These are phyloP conservation scores for Penicillium pulvis DNA, from an alignment of 495 filamentous ascomycete genomes.

Conservation along the genomic window DNA sequence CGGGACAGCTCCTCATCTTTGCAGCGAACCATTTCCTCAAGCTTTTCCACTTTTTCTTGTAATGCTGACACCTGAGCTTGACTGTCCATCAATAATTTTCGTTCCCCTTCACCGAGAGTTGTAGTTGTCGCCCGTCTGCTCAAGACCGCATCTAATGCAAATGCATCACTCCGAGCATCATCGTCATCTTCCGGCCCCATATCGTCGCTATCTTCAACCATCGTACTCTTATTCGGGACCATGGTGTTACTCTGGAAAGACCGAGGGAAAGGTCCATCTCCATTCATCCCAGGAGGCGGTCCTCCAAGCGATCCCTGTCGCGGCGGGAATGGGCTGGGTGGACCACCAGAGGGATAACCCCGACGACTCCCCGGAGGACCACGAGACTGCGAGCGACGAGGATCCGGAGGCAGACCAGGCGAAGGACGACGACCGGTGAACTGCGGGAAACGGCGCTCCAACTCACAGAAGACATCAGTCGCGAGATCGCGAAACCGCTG, in stretches of 20 bases:
- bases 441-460: slow-evolving; percentile 86
- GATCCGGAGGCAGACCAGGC: slow-evolving; percentile 46
- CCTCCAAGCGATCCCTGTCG: slow-evolving; percentile 49
- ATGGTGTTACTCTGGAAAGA: slow-evolving; percentile 96
- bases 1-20: slow-evolving; percentile 60
- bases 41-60: slow-evolving; percentile 68
- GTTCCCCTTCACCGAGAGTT: slow-evolving; percentile 61
- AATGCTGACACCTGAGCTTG: slow-evolving; percentile 75
- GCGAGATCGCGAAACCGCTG: slow-evolving; percentile 87
- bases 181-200: slow-evolving; percentile 60
- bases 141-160: slow-evolving; percentile 57
- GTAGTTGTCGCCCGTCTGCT: slow-evolving; percentile 60
- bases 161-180: slow-evolving; percentile 65
- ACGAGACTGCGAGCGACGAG: slow-evolving; percentile 45
- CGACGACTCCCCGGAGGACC: slow-evolving; percentile 36
- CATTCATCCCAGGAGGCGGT: slow-evolving; percentile 44
- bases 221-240: slow-evolving; percentile 94
- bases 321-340: slow-evolving; percentile 46
- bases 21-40: slow-evolving; percentile 62
- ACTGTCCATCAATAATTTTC: slow-evolving; percentile 72
- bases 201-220: slow-evolving; percentile 96
- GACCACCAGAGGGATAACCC: slow-evolving; percentile 45
- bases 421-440: slow-evolving; percentile 62
- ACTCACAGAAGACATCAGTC: slow-evolving; percentile 92
- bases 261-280: slow-evolving; percentile 71